These are phyloP conservation scores for Ceratobasidium papillatum DNA, from an alignment of 1,284 basidiomycete species.

Conservation along the genomic window DNA sequence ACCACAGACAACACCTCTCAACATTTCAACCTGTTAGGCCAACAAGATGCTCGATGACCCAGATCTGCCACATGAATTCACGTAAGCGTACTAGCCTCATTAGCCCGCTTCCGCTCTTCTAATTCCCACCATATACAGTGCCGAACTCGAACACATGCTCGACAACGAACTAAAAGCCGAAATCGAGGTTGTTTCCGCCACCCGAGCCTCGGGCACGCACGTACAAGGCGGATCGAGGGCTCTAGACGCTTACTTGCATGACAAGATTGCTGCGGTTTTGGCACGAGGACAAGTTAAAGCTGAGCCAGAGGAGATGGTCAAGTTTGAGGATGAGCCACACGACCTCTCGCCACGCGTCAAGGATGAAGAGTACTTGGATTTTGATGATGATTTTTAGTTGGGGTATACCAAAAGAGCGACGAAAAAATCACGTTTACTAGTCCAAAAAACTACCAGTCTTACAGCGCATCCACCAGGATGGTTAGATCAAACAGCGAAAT, in stretches of 20 bases:
- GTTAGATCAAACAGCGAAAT: constrained; percentile 28
- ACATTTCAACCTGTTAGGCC: constrained; percentile 59
- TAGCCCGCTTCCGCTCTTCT: not conserved
- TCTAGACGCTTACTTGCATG: constrained; percentile 7
- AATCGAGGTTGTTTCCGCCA: constrained; percentile 72
- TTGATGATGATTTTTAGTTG: constrained; percentile 14
- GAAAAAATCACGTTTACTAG: constrained; percentile 25
- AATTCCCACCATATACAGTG: constrained; percentile 57
- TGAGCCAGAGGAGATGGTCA: not conserved
- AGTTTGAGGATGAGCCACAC: not conserved
- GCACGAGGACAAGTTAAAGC: not conserved
- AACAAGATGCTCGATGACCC: constrained; percentile 62
- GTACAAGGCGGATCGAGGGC: not conserved
- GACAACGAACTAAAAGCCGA: constrained; percentile 85
- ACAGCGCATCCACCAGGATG: constrained; percentile 34
- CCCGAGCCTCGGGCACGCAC: constrained; percentile 6
- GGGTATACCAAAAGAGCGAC: not conserved
- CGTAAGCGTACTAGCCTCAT: constrained; percentile 58
- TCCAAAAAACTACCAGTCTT: constrained; percentile 37
- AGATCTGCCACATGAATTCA: constrained; percentile 61
- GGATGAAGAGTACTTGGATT: constrained; percentile 11
- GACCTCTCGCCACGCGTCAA: not conserved
- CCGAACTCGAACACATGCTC: constrained; percentile 80
- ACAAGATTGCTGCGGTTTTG: constrained; percentile 1
- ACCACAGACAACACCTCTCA: not conserved